Evolutionary conservation across 495 filamentous ascomycete genomes (phyloP).

Genomic region (Penicillium flavigenum): DNA sequence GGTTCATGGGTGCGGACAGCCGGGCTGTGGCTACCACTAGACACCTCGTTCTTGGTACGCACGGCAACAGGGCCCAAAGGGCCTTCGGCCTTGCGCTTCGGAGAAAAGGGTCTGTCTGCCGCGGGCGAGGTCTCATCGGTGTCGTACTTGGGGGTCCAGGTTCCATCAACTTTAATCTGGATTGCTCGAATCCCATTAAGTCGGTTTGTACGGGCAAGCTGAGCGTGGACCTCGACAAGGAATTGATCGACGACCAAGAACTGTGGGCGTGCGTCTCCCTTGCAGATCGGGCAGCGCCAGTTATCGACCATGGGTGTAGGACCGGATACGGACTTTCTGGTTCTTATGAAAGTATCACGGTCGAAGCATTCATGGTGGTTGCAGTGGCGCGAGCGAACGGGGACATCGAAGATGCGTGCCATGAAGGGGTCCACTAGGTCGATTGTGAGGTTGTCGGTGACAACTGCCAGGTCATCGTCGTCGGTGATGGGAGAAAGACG

Average conservation of each 20-base stretch:
- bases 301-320: conserved; percentile 63
- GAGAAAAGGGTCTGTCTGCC: not conserved
- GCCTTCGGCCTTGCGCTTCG: conserved; percentile 23
- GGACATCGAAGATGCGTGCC: conserved; percentile 63
- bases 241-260: conserved; percentile 69
- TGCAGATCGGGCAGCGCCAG: conserved; percentile 83
- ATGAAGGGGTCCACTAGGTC: conserved; percentile 76
- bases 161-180: conserved; percentile 55
- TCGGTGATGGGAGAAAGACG: conserved; percentile 39
- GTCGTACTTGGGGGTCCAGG: conserved; percentile 50
- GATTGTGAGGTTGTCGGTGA: conserved; percentile 63
- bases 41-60: conserved; percentile 9
- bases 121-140: conserved; percentile 20
- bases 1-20: conserved; percentile 10
- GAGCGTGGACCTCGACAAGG: conserved; percentile 54
- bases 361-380: conserved; percentile 85
- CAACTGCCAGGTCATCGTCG: conserved; percentile 68
- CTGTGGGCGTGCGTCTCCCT: conserved; percentile 68
- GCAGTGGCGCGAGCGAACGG: conserved; percentile 62
- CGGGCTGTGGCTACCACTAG: not conserved
- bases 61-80: not conserved
- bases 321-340: conserved; percentile 50
- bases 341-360: conserved; percentile 73
- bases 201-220: conserved; percentile 42
- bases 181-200: conserved; percentile 55